Base-by-base conservation (phyloP, 148 eudicot species). In the Polygonum maritimum region DNA sequence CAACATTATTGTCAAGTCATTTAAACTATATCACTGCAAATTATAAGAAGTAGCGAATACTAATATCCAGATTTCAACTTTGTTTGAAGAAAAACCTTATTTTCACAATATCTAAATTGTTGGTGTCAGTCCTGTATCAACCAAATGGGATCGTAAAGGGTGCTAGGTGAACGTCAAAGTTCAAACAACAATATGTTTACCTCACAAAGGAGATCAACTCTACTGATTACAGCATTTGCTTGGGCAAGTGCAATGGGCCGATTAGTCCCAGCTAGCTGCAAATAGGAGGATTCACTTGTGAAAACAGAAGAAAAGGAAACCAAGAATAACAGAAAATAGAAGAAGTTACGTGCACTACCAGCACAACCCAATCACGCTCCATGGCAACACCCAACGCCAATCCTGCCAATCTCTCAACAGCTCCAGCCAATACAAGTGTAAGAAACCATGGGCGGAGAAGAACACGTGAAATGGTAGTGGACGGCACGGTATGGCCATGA, bases 281-380 rank as follows among this genome's bases (percentile, higher is more conserved):
- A 38, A 80, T 11, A 16, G 15, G 9, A 75, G 71, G 79, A 47
- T 48, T 48, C 44, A 51, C 60, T 67, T 75, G 26, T 38, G 55
- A 76, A n/a, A 14, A 41, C 12, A 67, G 52, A 63, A 2, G 67
- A 40, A 74, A 39, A 79, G n/a, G 18, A 72, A 75, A 75, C n/a
- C 19, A 6, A 54, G 47, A 14, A 7, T 26, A 71, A 4, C 26
- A 38, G 15, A 5, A 70, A 21, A 76, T 2, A 31, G 22, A 26
- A 26, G 12, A 60, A 60, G 1, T 38, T 48, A 58, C 69, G 0
- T 77, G 39, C n/a, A 74, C 47, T 85, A 94, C 98, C 94, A 86
- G 79, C 57, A 94, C 98, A 78, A 94, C 92, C 98, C 98, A 94
- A 76, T 94, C 98, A 77, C 98, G 98, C 83, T 94, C 98, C 86